Percentiles rank a stretch among this genome's conserved stretches.
Conservation (phyloP, 225 moss, liverwort and hornwort species). For the Takakia lepidozioides region DNA sequence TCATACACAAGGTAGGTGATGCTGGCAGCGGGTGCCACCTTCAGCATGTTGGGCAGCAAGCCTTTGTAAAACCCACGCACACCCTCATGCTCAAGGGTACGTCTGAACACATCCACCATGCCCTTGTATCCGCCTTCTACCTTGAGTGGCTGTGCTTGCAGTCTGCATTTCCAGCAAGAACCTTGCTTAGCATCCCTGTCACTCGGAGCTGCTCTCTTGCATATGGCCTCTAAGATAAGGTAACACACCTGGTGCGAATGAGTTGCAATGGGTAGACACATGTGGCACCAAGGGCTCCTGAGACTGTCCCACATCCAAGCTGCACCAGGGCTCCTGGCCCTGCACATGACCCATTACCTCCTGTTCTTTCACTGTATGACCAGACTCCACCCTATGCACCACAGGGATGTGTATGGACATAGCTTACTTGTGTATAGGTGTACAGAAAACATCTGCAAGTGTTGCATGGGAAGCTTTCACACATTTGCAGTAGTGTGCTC, state of each 20-base stretch:
- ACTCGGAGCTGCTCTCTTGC: not conserved
- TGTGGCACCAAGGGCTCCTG: conserved; percentile 89
- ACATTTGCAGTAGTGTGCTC: too few species aligned
- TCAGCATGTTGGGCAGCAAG: conserved; percentile 80
- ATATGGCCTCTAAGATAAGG: too few species aligned
- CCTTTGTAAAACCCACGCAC: conserved; percentile 88
- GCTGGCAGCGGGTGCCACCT: conserved; percentile 92
- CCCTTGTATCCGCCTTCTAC: conserved; percentile 51
- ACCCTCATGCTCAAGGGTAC: conserved; percentile 66
- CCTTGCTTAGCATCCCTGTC: too few species aligned
- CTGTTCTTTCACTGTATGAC: too few species aligned
- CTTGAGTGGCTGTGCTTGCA: conserved; percentile 70
- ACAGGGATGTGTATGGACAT: too few species aligned
- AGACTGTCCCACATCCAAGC: conserved; percentile 81
- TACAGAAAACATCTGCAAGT: too few species aligned
- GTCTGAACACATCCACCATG: conserved; percentile 71
- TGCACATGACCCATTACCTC: too few species aligned
- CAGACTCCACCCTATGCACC: too few species aligned
- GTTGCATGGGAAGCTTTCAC: too few species aligned
- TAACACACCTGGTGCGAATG: conserved; percentile 76
- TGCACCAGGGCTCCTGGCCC: conserved; percentile 80
- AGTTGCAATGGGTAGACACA: conserved; percentile 97
- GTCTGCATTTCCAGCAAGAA: conserved; percentile 26
- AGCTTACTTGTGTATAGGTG: too few species aligned
- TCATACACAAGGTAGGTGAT: conserved; percentile 96